Evolutionary conservation across 768 basidiomycete species (phyloP), one percentile per base, ranked within the genome.

Genomic region (Boletus huronensis): DNA sequence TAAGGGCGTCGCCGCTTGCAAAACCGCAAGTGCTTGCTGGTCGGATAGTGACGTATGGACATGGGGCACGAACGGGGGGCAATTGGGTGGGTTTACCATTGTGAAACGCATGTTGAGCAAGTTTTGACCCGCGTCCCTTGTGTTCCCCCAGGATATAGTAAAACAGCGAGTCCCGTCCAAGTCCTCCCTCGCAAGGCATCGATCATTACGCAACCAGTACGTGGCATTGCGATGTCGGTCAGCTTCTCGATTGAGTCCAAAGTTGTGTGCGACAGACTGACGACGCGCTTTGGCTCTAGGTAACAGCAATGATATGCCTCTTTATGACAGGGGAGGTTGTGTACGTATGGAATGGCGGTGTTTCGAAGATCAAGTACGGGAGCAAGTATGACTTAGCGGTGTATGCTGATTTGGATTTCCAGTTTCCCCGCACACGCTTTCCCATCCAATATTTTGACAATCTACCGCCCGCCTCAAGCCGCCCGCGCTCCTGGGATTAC

Each of bases 41-140:
- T 94, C 93, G 0, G 73, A 74, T 5, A 70, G 68, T 10, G 74
- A 82, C 40, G 80, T 93, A 2, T 94, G 80, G 68, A 93, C 92
- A 0, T 98, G 94, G 94, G 97, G 97, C 0, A 90, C 87, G 25
- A 97, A 98, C 69, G 80, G 79, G 39, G 97, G 97, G 0, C 97
- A 99, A 68, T 78, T 98, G 4, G 95, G 94, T 84, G 56, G 50
- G 78, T 41, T 41, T 47, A 7, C 28, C 10, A 19, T 23, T 31
- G 45, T 48, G 10, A 11, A 9, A 19, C 23, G 11, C 1, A n/a
- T n/a, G 14, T 21, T 4, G 31, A 5, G 3, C 26, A 1, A 8
- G 9, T n/a, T 19, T 44, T 50, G 29, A 41, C 13, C 9, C 26
- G 10, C 9, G 13, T 4, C 4, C 5, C 5, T 3, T 25, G 14